Evolutionary conservation across 1,284 basidiomycete species (phyloP).

Genomic region (Athelia psychrophila): DNA sequence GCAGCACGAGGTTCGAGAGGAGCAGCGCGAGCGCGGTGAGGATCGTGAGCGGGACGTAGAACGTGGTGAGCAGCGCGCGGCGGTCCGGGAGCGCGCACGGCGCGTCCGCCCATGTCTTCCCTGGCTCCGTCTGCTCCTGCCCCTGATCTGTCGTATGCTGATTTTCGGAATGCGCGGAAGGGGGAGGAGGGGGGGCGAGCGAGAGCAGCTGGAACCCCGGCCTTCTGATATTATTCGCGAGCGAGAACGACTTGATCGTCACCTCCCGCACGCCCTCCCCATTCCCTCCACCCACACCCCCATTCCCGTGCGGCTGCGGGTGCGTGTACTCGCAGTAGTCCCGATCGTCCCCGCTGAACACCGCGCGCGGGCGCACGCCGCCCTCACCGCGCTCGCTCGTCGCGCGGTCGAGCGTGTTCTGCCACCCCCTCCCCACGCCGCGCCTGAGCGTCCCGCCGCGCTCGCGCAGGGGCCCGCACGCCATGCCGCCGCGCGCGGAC

Average conservation of each 20-base stretch:
- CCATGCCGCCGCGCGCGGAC: too few species aligned
- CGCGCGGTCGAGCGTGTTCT: slow-evolving; percentile 75
- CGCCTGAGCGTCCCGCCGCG: slow-evolving; percentile 67
- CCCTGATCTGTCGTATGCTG: too few species aligned
- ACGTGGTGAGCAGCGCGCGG: slow-evolving; percentile 19
- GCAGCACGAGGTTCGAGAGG: slow-evolving; percentile 21
- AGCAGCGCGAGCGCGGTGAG: slow-evolving; percentile 41
- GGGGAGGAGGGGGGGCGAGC: slow-evolving; percentile 45
- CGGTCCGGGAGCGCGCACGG: slow-evolving; percentile 62
- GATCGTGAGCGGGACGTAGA: slow-evolving; percentile 34
- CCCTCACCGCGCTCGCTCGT: slow-evolving; percentile 71
- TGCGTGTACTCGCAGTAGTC: slow-evolving; percentile 84
- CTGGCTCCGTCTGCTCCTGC: too few species aligned
- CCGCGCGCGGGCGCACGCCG: slow-evolving; percentile 56
- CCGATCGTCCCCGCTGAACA: slow-evolving; percentile 87
- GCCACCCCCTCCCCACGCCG: slow-evolving; percentile 79
- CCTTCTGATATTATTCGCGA: slow-evolving; percentile 69
- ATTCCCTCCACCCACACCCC: slow-evolving; percentile 13
- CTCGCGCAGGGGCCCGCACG: slow-evolving; percentile 78
- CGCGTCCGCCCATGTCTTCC: slow-evolving; percentile 44
- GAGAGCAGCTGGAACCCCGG: slow-evolving; percentile 89
- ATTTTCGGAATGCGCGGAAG: slow-evolving; percentile 33
- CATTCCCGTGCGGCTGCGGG: slow-evolving; percentile 25
- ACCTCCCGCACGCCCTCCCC: slow-evolving; percentile 57
- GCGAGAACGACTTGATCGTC: slow-evolving; percentile 85